Evolutionary conservation across 805 yeast genomes (phyloP), one percentile per base, ranked within the genome.

Genomic region (Sporopachydermia lactativora): DNA sequence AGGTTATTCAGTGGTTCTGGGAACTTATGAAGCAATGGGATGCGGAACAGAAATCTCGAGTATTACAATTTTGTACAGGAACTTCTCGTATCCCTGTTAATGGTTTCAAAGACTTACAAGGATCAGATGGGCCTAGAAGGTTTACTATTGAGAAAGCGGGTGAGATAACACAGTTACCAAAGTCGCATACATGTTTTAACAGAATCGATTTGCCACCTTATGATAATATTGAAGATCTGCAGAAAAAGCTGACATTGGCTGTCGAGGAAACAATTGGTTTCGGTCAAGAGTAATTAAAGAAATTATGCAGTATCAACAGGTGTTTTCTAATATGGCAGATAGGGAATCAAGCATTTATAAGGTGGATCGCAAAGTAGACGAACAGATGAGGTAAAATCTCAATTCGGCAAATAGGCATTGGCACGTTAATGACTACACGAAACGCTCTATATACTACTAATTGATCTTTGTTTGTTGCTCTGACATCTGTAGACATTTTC

Each of bases 241-340:
- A 76, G 55, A 92, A 85, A 62, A 92, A 92, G 61, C 71, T 92
- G 53, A 81, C 94, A 28, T 70, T 89, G 59, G 99, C 99, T 19
- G 97, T 92, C 34, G 99, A 92, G 61, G 97, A 92, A 65, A 92
- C 99, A 13, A 92, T 92, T 58, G 99, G 99, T 39, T 92, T 92
- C 58, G 98, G 98, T 44, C 97, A 92, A 66, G 98, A 92, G 69
- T 89, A 66, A 50, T 24, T 16, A n/a, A n/a, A n/a, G n/a, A n/a
- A n/a, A n/a, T n/a, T n/a, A n/a, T n/a, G n/a, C n/a, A n/a, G n/a
- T n/a, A n/a, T n/a, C n/a, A n/a, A n/a, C n/a, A n/a, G n/a, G n/a
- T n/a, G n/a, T n/a, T n/a, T n/a, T n/a, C n/a, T n/a, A n/a, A n/a
- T n/a, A n/a, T n/a, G n/a, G n/a, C n/a, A n/a, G n/a, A n/a, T n/a